Evolutionary conservation across 1,284 basidiomycete genomes (phyloP).

Genomic region (Boletus sp.): DNA sequence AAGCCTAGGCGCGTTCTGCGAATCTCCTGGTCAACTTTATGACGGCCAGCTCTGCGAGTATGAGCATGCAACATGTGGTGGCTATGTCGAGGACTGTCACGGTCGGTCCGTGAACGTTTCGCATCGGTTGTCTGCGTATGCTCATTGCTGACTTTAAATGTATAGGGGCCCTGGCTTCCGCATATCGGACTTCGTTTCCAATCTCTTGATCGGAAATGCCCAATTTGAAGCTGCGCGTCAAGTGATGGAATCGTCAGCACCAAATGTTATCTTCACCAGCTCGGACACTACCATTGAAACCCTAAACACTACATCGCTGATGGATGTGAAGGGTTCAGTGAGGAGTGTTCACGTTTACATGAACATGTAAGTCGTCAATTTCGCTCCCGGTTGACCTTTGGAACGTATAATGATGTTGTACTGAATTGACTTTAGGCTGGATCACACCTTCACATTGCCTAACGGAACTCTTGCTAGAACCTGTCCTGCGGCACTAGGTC

Average conservation of each 20-base stretch:
- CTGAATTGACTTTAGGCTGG: conserved; percentile 48
- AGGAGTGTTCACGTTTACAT: conserved; percentile 69
- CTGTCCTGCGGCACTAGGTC: conserved; percentile 81
- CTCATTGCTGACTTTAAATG: conserved; percentile 1
- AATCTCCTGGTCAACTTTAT: conserved; percentile 69
- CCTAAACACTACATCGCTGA: conserved; percentile 37
- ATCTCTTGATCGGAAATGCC: conserved; percentile 65
- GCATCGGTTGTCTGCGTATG: not conserved
- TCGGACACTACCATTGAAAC: conserved; percentile 30
- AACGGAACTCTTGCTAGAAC: conserved; percentile 73
- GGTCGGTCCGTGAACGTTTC: conserved; percentile 54
- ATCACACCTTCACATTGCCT: conserved; percentile 63
- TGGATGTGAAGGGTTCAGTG: conserved; percentile 58
- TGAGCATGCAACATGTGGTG: conserved; percentile 77
- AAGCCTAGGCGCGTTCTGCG: conserved; percentile 75
- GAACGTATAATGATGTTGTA: not conserved
- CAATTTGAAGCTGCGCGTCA: conserved; percentile 69
- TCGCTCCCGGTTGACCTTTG: not conserved
- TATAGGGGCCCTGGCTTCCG: conserved; percentile 71
- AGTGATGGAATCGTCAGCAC: conserved; percentile 51
- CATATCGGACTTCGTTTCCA: conserved; percentile 73
- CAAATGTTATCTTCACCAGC: conserved; percentile 21
- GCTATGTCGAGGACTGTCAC: conserved; percentile 65
- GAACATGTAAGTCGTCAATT: conserved; percentile 57
- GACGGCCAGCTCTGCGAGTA: conserved; percentile 69